Evolutionary conservation across 345 rosid species (phyloP).

Genomic region (Eucalyptus microcorys): DNA sequence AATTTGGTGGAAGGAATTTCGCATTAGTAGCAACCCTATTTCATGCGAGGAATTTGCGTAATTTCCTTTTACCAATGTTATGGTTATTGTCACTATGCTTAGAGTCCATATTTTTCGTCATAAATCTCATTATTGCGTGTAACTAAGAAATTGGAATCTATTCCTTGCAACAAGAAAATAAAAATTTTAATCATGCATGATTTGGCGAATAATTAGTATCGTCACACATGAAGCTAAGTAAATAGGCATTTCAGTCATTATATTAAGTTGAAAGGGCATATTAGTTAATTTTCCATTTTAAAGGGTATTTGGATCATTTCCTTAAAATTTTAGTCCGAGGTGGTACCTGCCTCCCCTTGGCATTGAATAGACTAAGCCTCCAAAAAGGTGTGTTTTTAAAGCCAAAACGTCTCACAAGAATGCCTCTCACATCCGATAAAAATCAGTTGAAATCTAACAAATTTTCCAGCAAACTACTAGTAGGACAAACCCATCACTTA

Average conservation of each 20-base stretch:
- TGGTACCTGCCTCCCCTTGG: neutral
- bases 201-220: accelerated
- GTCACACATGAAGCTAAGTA: neutral
- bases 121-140: neutral
- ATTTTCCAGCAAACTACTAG: neutral
- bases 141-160: neutral
- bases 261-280: neutral
- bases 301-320: neutral
- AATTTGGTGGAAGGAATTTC: no score
- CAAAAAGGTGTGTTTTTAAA: neutral
- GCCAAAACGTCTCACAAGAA: neutral
- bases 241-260: neutral
- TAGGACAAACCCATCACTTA: neutral
- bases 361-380: neutral
- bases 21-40: neutral
- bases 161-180: neutral
- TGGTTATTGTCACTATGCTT: neutral
- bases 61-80: neutral
- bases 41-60: accelerated
- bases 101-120: neutral
- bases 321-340: neutral
- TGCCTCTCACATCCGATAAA: accelerated
- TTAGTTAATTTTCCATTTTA: neutral
- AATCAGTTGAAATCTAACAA: accelerated
- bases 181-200: neutral